Evolutionary conservation across 306 rosid species (phyloP).

Genomic region (Cucumis cinereus): DNA sequence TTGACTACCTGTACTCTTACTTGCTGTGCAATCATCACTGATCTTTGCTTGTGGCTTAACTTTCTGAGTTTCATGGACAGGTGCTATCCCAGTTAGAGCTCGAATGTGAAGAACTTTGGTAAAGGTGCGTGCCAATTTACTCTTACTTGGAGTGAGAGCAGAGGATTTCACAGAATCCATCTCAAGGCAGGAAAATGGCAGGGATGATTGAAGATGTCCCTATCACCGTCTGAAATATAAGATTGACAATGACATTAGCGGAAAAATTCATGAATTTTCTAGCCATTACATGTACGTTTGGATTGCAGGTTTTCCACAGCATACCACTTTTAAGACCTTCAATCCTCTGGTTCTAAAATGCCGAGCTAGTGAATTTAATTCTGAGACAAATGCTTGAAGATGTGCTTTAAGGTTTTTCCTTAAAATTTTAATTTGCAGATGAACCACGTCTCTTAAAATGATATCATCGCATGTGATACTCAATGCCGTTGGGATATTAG

Average conservation of each 20-base stretch:
- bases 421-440: not conserved
- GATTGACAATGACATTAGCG: not conserved
- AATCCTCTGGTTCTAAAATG: not conserved
- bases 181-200: slow-evolving; percentile 16
- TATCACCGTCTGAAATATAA: not conserved
- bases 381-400: not conserved
- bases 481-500: not conserved
- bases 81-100: slow-evolving; percentile 44
- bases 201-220: not conserved
- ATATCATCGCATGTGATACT: not conserved
- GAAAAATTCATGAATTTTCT: not conserved
- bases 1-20: slow-evolving; percentile 19
- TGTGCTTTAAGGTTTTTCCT: not conserved
- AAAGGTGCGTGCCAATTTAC: slow-evolving; percentile 43
- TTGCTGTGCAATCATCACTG: slow-evolving; percentile 10
- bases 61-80: slow-evolving; percentile 33
- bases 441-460: not conserved
- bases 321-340: not conserved
- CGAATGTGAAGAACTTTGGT: slow-evolving; percentile 73
- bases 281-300: not conserved
- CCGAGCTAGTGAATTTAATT: not conserved
- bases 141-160: slow-evolving; percentile 46
- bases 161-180: slow-evolving; percentile 72
- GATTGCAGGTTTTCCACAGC: not conserved
- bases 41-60: slow-evolving; percentile 1